Base-by-base conservation (phyloP, 2,329 filamentous ascomycete species). In the Chaetomium globosum region DNA sequence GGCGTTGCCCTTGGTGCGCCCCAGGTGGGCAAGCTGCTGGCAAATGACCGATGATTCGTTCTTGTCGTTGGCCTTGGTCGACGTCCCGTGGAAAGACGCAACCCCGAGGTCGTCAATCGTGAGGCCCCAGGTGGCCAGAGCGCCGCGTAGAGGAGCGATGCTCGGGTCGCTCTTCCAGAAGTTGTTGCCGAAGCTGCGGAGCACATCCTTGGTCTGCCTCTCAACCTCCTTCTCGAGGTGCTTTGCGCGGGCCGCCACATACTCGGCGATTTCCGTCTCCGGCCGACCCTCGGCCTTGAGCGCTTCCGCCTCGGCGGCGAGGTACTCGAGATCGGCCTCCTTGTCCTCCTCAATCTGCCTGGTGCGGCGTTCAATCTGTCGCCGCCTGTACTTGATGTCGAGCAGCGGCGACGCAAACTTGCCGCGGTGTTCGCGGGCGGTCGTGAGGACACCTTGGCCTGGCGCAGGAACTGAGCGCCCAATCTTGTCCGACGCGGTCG, bases 11-110 rank as follows among this genome's bases (percentile, higher is more conserved):
- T 97, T 97, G 80, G 89, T 90, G 73, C 95, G 91, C 71, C 95
- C 95, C 61, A 99, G 89, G 76, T 99, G 96, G 73, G 89, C 89
- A 79, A 99, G 87, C 81, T 99, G 96, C 78, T 97, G 88, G 83
- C 94, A 97, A 73, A 99, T 90, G 75, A 97, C 95, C 61, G 93
- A 93, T 21, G 95, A 98, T 79, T 99, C 95, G 80, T 99, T 99
- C 89, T 98, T 98, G 83, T 99, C 95, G 79, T 99, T 99, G 72
- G 95, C 95, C 76, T 96, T 93, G 70, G 95, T 99, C 0, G 95
- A 98, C 49, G 95, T 99, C 74, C 95, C 95, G 82, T 99, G 95
- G 91, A 98, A 98, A 16, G 95, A 98, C 19, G 95, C 94, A 69
- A 99, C 93, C 72, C 85, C 90, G 43, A 99, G 87, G 74, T 99